Percentiles rank a stretch among this genome's conserved stretches.
These are phyloP conservation scores for Candida glucosophila DNA, from an alignment of 1,139 yeast genomes.

Conservation along the genomic window DNA sequence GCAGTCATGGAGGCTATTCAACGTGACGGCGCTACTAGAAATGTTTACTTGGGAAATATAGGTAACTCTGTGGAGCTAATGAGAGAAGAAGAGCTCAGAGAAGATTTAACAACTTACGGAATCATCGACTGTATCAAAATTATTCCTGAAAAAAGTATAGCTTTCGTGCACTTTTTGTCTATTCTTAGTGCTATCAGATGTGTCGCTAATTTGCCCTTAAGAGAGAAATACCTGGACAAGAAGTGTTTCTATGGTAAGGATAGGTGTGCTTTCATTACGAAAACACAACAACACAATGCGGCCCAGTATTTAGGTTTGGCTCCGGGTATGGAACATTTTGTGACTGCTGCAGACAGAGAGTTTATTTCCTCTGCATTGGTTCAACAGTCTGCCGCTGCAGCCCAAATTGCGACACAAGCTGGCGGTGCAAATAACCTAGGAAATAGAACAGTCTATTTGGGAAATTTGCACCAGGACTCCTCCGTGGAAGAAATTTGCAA, in stretches of 20 bases:
- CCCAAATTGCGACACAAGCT: constrained; percentile 64
- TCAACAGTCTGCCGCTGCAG: constrained; percentile 65
- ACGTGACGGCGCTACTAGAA: constrained; percentile 85
- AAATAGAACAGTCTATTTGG: constrained; percentile 85
- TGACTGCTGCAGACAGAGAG: constrained; percentile 72
- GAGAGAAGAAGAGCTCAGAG: constrained; percentile 48
- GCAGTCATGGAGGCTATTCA: constrained; percentile 67
- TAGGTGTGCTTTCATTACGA: constrained; percentile 69
- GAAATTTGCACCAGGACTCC: constrained; percentile 78
- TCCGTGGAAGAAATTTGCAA: constrained; percentile 90
- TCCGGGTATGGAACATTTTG: constrained; percentile 80
- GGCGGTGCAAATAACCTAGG: constrained; percentile 79
- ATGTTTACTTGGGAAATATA: constrained; percentile 75
- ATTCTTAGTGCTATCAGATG: constrained; percentile 51
- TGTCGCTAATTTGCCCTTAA: constrained; percentile 47
- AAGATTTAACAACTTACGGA: constrained; percentile 45
- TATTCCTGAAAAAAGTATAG: constrained; percentile 51
- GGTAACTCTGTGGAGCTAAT: constrained; percentile 40
- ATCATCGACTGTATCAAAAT: constrained; percentile 50
- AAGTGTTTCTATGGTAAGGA: constrained; percentile 58
- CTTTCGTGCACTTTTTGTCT: constrained; percentile 52
- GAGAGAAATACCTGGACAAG: constrained; percentile 46
- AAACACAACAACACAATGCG: constrained; percentile 94
- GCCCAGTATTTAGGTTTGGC: constrained; percentile 90
- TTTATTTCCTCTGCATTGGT: constrained; percentile 51